Evolutionary conservation across 2,329 filamentous ascomycete species (phyloP).

Genomic region (Diaporthe amygdali): DNA sequence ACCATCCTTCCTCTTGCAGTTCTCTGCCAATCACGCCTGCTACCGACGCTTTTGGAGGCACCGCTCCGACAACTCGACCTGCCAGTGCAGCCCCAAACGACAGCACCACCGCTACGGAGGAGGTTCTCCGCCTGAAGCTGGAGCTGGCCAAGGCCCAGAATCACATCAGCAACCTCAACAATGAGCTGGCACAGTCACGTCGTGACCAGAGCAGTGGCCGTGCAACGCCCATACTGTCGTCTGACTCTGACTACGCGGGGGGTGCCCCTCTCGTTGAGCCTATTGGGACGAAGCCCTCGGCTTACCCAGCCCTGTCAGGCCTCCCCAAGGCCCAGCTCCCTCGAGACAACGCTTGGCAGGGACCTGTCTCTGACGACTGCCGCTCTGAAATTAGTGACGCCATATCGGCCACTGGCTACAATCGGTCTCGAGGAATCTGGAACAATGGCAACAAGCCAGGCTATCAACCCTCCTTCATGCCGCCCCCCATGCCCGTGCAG

Average conservation of each 20-base stretch:
- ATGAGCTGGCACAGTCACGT: constrained; percentile 71
- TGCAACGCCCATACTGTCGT: constrained; percentile 49
- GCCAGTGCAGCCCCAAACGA: constrained; percentile 57
- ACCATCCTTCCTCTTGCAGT: constrained; percentile 58
- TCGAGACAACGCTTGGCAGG: constrained; percentile 55
- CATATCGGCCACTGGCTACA: constrained; percentile 56
- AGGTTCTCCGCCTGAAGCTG: constrained; percentile 71
- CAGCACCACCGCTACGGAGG: constrained; percentile 50
- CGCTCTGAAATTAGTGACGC: constrained; percentile 63
- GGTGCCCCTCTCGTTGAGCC: constrained; percentile 31
- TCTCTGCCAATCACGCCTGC: constrained; percentile 69
- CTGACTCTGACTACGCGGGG: constrained; percentile 40
- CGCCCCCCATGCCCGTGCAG: constrained; percentile 34
- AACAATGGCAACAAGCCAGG: constrained; percentile 48
- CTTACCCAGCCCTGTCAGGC: constrained; percentile 38
- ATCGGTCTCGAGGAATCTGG: constrained; percentile 63
- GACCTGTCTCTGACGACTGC: constrained; percentile 54
- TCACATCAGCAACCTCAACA: constrained; percentile 73
- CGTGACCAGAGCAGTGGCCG: constrained; percentile 64
- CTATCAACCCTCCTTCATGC: constrained; percentile 37
- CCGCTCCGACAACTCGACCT: constrained; percentile 55
- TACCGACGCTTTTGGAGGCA: constrained; percentile 56
- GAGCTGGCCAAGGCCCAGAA: constrained; percentile 74
- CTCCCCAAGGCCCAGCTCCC: constrained; percentile 42
- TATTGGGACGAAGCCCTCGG: constrained; percentile 27